Percentiles rank a stretch among this genome's conserved stretches.
Conservation (phyloP, 331 rosid genomes). For the Quercus tomentella region DNA sequence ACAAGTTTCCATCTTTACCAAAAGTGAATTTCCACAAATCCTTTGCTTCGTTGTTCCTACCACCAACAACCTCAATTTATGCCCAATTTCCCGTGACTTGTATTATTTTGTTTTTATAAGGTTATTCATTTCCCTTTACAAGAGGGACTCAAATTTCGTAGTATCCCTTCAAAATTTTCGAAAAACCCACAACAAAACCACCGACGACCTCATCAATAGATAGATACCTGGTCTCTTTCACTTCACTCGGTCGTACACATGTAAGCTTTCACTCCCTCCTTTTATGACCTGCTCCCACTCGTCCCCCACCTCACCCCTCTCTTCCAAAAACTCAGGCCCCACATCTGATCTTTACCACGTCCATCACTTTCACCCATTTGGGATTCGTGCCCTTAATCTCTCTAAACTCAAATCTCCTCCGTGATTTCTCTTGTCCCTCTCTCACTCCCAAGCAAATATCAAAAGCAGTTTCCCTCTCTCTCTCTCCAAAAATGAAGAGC, state of each 20-base stretch:
- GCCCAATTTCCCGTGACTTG: neutral
- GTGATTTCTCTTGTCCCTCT: conserved; percentile 31
- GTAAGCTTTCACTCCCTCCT: no score
- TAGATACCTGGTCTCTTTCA: no score
- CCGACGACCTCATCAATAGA: neutral
- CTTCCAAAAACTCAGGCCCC: neutral
- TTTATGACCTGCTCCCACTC: neutral
- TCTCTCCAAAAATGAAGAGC: conserved; percentile 36
- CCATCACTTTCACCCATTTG: neutral
- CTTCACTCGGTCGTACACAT: no score
- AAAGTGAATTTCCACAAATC: neutral
- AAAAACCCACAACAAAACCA: neutral
- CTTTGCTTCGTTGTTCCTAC: neutral
- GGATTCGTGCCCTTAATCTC: conserved; percentile 21
- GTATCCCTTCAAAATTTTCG: neutral
- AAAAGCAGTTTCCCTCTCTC: neutral
- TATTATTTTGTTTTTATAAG: no score
- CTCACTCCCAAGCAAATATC: neutral
- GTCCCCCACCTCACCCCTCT: neutral
- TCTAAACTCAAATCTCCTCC: conserved; percentile 27
- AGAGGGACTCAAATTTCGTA: neutral
- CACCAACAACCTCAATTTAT: neutral
- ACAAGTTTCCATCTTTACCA: no score
- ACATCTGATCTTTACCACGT: neutral
- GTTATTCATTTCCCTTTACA: neutral